Evolutionary conservation across 192 early-diverging fungal genomes (phyloP).

Genomic region (Pilobolus umbonatus): DNA sequence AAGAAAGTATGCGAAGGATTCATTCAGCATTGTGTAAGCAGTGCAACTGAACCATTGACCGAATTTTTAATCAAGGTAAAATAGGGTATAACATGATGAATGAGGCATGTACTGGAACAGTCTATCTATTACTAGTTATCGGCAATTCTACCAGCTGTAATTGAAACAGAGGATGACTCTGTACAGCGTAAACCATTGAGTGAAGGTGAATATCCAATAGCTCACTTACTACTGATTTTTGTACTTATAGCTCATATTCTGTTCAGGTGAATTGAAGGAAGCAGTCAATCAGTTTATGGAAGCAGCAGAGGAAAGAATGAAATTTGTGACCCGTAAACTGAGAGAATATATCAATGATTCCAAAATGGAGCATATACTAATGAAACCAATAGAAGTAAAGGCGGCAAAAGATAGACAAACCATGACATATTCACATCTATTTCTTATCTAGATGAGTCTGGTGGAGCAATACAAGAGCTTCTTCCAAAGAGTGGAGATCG

Average conservation of each 20-base stretch:
- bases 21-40: constrained; percentile 63
- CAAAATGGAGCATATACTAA: constrained; percentile 70
- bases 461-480: constrained; percentile 17
- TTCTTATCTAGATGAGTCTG: constrained; percentile 17
- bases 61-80: constrained; percentile 47
- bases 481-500: constrained; percentile 8
- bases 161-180: constrained; percentile 8
- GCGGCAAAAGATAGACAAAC: not conserved
- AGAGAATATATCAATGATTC: constrained; percentile 69
- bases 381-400: constrained; percentile 63
- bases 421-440: not conserved
- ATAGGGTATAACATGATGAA: no score
- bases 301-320: constrained; percentile 44
- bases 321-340: constrained; percentile 51
- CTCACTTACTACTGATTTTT: not conserved
- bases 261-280: constrained; percentile 29
- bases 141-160: constrained; percentile 5
- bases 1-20: constrained; percentile 75
- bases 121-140: constrained; percentile 4
- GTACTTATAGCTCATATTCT: not conserved
- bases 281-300: constrained; percentile 50
- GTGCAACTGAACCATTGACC: constrained; percentile 56
- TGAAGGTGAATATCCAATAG: constrained; percentile 1
- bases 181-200: not conserved
- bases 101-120: constrained; percentile 1